phyloP scores from a whole-genome alignment of 208 protist genomes.

The Histomonas meleagridis region DNA sequence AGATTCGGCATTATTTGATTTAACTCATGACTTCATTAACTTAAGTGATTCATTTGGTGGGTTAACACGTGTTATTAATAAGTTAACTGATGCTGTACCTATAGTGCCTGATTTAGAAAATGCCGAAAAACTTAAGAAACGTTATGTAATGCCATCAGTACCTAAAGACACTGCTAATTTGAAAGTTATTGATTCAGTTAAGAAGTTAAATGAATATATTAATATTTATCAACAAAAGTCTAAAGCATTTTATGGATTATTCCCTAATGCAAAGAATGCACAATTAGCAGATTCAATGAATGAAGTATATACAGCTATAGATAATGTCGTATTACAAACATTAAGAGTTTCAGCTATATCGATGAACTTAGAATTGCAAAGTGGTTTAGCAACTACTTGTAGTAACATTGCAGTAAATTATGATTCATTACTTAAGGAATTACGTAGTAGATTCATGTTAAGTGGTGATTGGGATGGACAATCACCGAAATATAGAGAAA shows the following conservation, averaged over 20 bases:
- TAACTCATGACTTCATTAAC: background rate
- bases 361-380: background rate
- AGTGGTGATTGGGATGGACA: background rate
- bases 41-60: background rate
- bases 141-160: background rate
- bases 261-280: background rate
- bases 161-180: background rate
- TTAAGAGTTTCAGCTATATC: background rate
- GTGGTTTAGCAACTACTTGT: background rate
- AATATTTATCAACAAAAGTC: background rate
- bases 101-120: background rate
- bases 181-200: background rate
- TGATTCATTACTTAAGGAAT: background rate
- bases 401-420: background rate
- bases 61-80: too few relatives aligned
- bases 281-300: background rate
- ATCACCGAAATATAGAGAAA: background rate
- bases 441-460: background rate
- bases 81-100: background rate
- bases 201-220: background rate
- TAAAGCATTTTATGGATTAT: background rate
- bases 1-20: background rate
- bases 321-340: background rate
- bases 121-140: background rate
- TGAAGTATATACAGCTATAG: background rate